Evolutionary conservation across 208 protist species (phyloP).

Genomic region (Novymonas esmeraldas): DNA sequence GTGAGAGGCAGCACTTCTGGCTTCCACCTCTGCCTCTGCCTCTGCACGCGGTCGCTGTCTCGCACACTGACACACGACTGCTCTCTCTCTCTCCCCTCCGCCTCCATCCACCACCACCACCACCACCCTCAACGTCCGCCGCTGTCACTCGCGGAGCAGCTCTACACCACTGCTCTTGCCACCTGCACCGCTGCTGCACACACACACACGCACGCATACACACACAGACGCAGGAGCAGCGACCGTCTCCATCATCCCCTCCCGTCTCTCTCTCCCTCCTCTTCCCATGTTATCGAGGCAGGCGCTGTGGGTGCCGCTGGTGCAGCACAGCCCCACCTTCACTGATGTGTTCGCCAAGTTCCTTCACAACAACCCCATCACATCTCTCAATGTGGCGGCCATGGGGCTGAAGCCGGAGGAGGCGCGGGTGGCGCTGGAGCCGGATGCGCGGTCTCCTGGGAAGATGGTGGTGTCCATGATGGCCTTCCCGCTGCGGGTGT

Average conservation of each 20-base stretch:
- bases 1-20: no score
- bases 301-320: conserved; percentile 60
- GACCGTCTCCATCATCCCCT: background rate
- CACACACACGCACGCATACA: background rate
- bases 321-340: conserved; percentile 57
- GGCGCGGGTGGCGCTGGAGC: conserved; percentile 43
- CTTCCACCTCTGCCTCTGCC: no score
- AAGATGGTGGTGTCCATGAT: conserved; percentile 36
- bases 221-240: background rate
- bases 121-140: background rate
- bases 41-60: no score
- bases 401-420: conserved; percentile 41
- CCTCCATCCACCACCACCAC: background rate
- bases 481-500: conserved; percentile 60
- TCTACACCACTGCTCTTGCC: no score
- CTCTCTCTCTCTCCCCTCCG: background rate
- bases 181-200: background rate
- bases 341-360: conserved; percentile 35
- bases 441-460: conserved; percentile 19
- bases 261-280: conserved; percentile 4
- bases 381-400: conserved; percentile 10
- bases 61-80: background rate
- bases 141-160: no score
- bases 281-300: conserved; percentile 55
- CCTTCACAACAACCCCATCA: conserved; percentile 46